Percentiles rank a stretch among this genome's conserved stretches.
phyloP scores from a whole-genome alignment of 2,329 filamentous ascomycete species.

The Amphichorda felina region DNA sequence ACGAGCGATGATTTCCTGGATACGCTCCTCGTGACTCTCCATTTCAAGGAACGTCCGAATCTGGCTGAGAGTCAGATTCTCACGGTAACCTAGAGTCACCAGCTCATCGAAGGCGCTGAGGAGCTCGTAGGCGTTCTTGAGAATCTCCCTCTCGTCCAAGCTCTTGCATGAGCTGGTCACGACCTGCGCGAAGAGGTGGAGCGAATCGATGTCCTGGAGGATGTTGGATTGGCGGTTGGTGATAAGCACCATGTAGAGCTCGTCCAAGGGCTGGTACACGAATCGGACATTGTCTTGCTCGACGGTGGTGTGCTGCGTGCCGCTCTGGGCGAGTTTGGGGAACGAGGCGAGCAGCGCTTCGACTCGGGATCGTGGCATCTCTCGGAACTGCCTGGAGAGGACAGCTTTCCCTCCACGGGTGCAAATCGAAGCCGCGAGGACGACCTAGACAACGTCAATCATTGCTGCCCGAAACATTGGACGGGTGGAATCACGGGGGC shows the following conservation, averaged over 20 bases:
- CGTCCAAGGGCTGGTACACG: slow-evolving; percentile 96
- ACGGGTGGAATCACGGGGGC: background rate
- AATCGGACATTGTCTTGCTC: slow-evolving; percentile 99
- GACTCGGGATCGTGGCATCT: slow-evolving; percentile 93
- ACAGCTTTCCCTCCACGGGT: slow-evolving; percentile 97
- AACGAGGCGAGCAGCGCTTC: slow-evolving; percentile 95
- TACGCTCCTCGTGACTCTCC: slow-evolving; percentile 98
- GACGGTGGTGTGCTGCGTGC: slow-evolving; percentile 94
- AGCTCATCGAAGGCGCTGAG: slow-evolving; percentile 96
- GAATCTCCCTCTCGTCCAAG: slow-evolving; percentile 88
- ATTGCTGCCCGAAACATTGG: background rate
- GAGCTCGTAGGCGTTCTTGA: slow-evolving; percentile 90
- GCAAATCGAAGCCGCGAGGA: slow-evolving; percentile 97
- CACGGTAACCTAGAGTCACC: slow-evolving; percentile 87
- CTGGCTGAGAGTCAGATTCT: slow-evolving; percentile 91
- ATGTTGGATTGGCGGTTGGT: slow-evolving; percentile 99
- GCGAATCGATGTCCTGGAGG: slow-evolving; percentile 94
- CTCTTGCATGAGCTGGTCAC: slow-evolving; percentile 94
- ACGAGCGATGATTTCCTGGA: slow-evolving; percentile 93
- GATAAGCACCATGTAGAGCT: slow-evolving; percentile 99
- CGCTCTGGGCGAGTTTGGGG: slow-evolving; percentile 90
- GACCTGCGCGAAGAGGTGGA: slow-evolving; percentile 95
- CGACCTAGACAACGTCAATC: slow-evolving; percentile 51
- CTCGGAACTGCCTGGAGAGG: slow-evolving; percentile 92
- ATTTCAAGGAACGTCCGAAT: slow-evolving; percentile 99